Conservation (phyloP, 352 stramenopile species). For the Globisporangium apiculatum region DNA sequence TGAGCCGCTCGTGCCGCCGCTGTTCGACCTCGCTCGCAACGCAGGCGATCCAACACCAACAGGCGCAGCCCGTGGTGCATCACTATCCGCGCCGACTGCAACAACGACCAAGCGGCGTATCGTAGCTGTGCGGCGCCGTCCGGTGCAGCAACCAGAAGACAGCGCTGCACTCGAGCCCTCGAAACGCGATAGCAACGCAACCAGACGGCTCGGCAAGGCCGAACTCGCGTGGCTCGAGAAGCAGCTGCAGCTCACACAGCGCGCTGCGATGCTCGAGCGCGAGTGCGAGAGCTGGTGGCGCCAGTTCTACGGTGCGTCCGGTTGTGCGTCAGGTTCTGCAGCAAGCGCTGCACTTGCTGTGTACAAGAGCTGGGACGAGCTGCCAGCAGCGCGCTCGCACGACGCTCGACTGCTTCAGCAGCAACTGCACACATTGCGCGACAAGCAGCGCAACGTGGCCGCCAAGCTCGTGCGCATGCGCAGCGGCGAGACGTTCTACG, state of each 20-base stretch:
- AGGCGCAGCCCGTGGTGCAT: no score
- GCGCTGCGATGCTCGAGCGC: constrained; percentile 37
- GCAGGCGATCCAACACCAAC: no score
- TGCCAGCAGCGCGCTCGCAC: constrained; percentile 17
- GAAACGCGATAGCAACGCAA: constrained; percentile 9
- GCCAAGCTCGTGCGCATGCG: constrained; percentile 40
- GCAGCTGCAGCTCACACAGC: constrained; percentile 39
- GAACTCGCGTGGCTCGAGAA: constrained; percentile 64
- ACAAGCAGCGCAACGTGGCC: constrained; percentile 22
- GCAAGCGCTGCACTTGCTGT: constrained; percentile 14
- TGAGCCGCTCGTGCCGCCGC: constrained; percentile 10
- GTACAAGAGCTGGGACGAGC: constrained; percentile 40
- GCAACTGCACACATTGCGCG: constrained; percentile 24
- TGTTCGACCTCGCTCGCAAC: neutral
- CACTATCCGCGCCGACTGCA: neutral
- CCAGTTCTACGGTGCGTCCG: constrained; percentile 32
- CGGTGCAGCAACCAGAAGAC: neutral
- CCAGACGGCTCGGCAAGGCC: constrained; percentile 16
- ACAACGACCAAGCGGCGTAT: neutral
- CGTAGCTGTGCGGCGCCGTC: constrained; percentile 23
- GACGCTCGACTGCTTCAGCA: constrained; percentile 28
- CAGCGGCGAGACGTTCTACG: constrained; percentile 34
- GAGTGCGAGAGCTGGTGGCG: constrained; percentile 45
- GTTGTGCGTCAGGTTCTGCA: constrained; percentile 7
- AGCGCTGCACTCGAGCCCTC: neutral